phyloP scores from a whole-genome alignment of 2,329 filamentous ascomycete genomes.

The Lasiodiplodia citricola region DNA sequence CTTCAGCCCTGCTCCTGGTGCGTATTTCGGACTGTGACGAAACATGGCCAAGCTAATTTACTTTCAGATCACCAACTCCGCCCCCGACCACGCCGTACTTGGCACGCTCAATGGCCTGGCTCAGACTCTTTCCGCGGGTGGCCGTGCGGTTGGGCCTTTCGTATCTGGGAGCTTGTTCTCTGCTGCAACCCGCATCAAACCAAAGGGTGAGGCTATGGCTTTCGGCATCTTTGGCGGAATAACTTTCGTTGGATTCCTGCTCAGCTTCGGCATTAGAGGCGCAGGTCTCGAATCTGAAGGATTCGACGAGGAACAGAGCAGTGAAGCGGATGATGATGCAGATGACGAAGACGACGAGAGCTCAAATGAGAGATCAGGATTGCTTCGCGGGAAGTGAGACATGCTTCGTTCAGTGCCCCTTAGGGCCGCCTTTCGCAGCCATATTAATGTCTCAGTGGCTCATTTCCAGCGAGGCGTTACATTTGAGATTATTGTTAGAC shows the following conservation, averaged over 20 bases:
- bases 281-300: constrained; percentile 63
- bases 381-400: constrained; percentile 2
- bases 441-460: not conserved
- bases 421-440: not conserved
- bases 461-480: constrained; percentile 17
- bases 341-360: constrained; percentile 38
- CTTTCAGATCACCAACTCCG: constrained; percentile 85
- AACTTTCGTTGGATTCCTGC: constrained; percentile 77
- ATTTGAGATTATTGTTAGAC: constrained; percentile 7
- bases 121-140: constrained; percentile 89
- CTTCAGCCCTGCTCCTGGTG: constrained; percentile 85
- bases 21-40: constrained; percentile 39
- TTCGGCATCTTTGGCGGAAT: constrained; percentile 90
- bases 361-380: constrained; percentile 6
- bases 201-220: constrained; percentile 81
- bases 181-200: constrained; percentile 71
- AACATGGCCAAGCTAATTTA: constrained; percentile 8
- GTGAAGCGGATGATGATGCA: constrained; percentile 51
- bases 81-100: constrained; percentile 81
- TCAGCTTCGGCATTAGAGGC: constrained; percentile 79
- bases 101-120: constrained; percentile 92
- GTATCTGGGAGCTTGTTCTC: constrained; percentile 87
- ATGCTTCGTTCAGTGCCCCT: not conserved
- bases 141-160: constrained; percentile 86
- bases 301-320: constrained; percentile 52